Evolutionary conservation across 1,139 yeast species (phyloP), one percentile per base, ranked within the genome.

Genomic region (Hanseniaspora sp.): DNA sequence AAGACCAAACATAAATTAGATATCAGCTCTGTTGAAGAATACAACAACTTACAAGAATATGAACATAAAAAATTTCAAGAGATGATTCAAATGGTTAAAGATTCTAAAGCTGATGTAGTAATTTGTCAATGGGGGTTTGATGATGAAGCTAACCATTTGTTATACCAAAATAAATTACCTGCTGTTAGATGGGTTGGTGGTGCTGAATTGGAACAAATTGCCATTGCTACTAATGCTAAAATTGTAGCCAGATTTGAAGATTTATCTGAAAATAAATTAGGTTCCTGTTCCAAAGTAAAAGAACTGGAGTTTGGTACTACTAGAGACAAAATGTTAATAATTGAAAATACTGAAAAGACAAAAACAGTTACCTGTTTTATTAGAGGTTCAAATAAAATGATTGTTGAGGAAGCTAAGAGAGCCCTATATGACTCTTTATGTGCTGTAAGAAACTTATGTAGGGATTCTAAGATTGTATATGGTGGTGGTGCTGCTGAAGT

Each of bases 121-220:
- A 94, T 95, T 42, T 92, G 98, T 72, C 99, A 92, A 73, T 92
- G 98, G 98, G 99, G 99, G 13, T 94, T 94, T 66, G 98, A 94
- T 68, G 99, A 94, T 69, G 98, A 94, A 73, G 98, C 98, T 46
- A 94, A 92, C 71, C 96, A 94, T 69, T 73, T 92, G 66, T 76
- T 92, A 59, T 74, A 90, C 62, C 86, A 94, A 63, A 87, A 90
- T 69, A 79, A 86, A 45, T 77, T 92, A 60, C 95, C 95, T 53
- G 97, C 98, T 39, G 95, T 94, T 46, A 82, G 98, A 74, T 94
- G 98, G 98, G 95, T 94, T 56, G 98, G 98, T 57, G 98, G 98
- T 42, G 87, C 95, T 53, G 99, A 94, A 66, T 77, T 92, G 63
- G 98, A 92, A 72, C 78, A 87, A 60, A 82, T 94, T 64, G 98